phyloP scores from a whole-genome alignment of 1,284 basidiomycete genomes.

The Marasmius tenuissimus region DNA sequence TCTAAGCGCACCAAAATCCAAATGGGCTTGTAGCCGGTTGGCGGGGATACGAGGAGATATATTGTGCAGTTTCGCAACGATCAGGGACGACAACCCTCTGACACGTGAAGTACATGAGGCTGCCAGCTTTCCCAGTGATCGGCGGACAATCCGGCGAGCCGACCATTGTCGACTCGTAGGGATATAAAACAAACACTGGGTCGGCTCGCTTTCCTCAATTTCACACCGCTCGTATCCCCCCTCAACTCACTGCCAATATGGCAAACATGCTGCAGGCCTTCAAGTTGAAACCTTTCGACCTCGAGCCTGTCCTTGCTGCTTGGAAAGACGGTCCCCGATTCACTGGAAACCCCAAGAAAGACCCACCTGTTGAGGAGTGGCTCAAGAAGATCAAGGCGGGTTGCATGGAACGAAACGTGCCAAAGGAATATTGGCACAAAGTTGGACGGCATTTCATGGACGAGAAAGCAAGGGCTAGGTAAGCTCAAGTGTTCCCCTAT shows the following conservation, averaged over 20 bases:
- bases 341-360: conserved; percentile 64
- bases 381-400: conserved; percentile 65
- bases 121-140: neutral
- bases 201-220: neutral
- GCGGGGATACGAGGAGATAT: too few species aligned
- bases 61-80: too few species aligned
- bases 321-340: conserved; percentile 69
- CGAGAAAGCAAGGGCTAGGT: conserved; percentile 55
- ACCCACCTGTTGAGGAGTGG: conserved; percentile 68
- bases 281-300: conserved; percentile 72
- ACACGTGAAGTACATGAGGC: neutral
- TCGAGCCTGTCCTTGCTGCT: conserved; percentile 58
- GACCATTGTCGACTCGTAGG: too few species aligned
- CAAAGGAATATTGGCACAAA: conserved; percentile 77
- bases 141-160: neutral
- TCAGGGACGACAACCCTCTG: neutral
- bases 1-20: neutral
- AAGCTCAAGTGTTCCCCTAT: conserved; percentile 4
- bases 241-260: neutral
- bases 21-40: neutral
- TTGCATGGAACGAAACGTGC: conserved; percentile 64
- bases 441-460: conserved; percentile 74
- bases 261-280: conserved; percentile 63
- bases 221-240: neutral
- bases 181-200: neutral